Evolutionary conservation across 352 stramenopile genomes (phyloP).

Genomic region (Phytopythium vexans): DNA sequence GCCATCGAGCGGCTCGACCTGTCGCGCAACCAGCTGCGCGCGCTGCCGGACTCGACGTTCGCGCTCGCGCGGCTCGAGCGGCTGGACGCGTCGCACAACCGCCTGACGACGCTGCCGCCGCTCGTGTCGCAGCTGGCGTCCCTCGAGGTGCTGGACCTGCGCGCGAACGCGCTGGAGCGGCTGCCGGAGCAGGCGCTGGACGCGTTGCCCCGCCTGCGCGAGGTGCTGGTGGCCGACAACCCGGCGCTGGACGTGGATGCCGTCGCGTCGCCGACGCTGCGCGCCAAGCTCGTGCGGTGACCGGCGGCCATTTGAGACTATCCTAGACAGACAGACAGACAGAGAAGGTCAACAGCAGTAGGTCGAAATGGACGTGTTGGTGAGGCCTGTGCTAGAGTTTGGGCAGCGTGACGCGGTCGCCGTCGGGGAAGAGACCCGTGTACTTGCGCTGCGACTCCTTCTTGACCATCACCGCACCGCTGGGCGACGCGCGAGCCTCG

Average conservation of each 20-base stretch:
- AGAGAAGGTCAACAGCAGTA: slow-evolving; percentile 1
- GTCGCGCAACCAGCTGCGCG: slow-evolving; percentile 67
- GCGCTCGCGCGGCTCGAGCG: slow-evolving; percentile 47
- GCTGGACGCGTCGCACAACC: slow-evolving; percentile 70
- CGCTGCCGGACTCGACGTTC: slow-evolving; percentile 80
- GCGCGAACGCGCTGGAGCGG: slow-evolving; percentile 42
- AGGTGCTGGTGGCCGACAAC: slow-evolving; percentile 51
- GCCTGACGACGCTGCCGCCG: slow-evolving; percentile 41
- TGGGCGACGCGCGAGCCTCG: slow-evolving; percentile 8
- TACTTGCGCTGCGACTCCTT: slow-evolving; percentile 45
- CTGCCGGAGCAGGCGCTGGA: slow-evolving; percentile 43
- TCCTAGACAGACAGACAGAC: slow-evolving; percentile 6
- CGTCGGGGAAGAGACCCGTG: slow-evolving; percentile 21
- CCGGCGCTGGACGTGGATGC: slow-evolving; percentile 17
- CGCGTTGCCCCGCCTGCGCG: slow-evolving; percentile 27
- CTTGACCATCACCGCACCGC: slow-evolving; percentile 16
- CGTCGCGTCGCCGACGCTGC: slow-evolving; percentile 23
- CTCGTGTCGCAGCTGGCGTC: slow-evolving; percentile 40
- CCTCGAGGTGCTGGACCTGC: slow-evolving; percentile 62
- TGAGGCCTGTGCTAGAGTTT: slow-evolving; percentile 23
- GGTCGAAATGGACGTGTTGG: not conserved
- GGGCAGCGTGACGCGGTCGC: slow-evolving; percentile 45
- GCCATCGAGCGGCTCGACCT: slow-evolving; percentile 68
- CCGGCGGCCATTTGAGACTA: slow-evolving; percentile 7
- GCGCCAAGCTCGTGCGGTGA: slow-evolving; percentile 23